These are phyloP conservation scores for Coemansia sp. DNA, from an alignment of 192 early-diverging fungal genomes.

Conservation along the genomic window DNA sequence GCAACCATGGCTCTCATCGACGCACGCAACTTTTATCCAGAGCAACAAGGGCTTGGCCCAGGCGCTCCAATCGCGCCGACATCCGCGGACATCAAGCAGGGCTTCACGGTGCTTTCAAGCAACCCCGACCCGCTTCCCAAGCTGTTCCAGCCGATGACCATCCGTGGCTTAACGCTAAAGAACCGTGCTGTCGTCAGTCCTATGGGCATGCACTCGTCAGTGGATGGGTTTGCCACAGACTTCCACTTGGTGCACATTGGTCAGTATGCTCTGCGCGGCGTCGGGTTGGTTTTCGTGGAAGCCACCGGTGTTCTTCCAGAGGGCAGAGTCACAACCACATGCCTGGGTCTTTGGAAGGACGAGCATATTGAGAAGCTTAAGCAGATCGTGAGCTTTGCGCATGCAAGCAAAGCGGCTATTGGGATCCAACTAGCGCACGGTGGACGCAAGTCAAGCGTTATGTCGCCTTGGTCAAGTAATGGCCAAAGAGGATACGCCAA, in stretches of 20 bases:
- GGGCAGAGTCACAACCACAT: slow-evolving; percentile 76
- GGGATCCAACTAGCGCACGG: slow-evolving; percentile 84
- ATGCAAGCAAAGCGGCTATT: slow-evolving; percentile 58
- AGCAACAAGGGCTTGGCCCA: slow-evolving; percentile 19
- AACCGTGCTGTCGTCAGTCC: slow-evolving; percentile 80
- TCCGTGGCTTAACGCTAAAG: slow-evolving; percentile 66
- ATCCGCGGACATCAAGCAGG: slow-evolving; percentile 31
- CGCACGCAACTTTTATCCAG: slow-evolving; percentile 17
- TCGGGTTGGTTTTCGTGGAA: slow-evolving; percentile 79
- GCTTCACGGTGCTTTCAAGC: slow-evolving; percentile 14
- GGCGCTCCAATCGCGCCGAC: slow-evolving; percentile 36
- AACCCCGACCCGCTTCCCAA: slow-evolving; percentile 30
- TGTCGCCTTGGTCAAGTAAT: slow-evolving; percentile 11
- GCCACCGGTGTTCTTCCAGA: slow-evolving; percentile 71
- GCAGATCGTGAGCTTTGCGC: slow-evolving; percentile 57
- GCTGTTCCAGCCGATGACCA: slow-evolving; percentile 68
- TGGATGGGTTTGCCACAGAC: slow-evolving; percentile 67
- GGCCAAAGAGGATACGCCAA: slow-evolving; percentile 6
- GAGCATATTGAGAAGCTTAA: slow-evolving; percentile 58
- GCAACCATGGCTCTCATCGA: not conserved
- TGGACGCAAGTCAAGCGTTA: slow-evolving; percentile 70
- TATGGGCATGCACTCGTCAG: slow-evolving; percentile 78
- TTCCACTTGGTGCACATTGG: slow-evolving; percentile 66
- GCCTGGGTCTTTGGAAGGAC: slow-evolving; percentile 60
- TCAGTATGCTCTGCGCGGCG: slow-evolving; percentile 73